Evolutionary conservation across 192 early-diverging fungal genomes (phyloP), one percentile per base, ranked within the genome.

Genomic region (Piromyces sp.): DNA sequence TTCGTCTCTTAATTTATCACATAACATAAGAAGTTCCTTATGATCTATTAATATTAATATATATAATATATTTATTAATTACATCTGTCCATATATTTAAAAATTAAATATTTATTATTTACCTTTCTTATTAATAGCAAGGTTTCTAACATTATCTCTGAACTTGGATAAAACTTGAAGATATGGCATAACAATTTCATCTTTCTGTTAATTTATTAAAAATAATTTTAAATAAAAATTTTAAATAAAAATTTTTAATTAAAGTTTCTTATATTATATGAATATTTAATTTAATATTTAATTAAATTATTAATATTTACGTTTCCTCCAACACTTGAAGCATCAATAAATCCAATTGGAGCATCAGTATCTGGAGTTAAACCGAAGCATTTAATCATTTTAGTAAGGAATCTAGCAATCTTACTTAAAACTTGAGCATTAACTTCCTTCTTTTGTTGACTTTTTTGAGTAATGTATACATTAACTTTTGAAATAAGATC

Each of bases 1-100:
- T 28, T 91, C 88, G 87, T 99, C 96, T 80, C 97, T 93, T 51
- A 99, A 81, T 86, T 89, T 91, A 88, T 99, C 97, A 81, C 93
- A 94, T 17, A 96, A 86, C 26, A 85, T 84, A 81, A 99, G 86
- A 83, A 97, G 86, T 80, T 93, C 90, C 29, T 84, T 86, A 68
- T 82, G 82, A 30, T 88, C 88, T 85, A 17, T 30, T 68, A 68
- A 38, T 38, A 38, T 14, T 38, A 38, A 38, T 13, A 38, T 14
- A 1, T 14, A 38, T 38, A 38, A 13, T 13, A 38, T 14, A 14
- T 14, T 14, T 38, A 38, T 1, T 38, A 38, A 36, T 36, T 7
- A 36, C 12, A 36, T 36, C 4, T 40, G 14, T 40, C 16, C 9
- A 40, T 40, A 40, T 15, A 15, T 14, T 40, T 40, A 40, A 15